A percentile compares a stretch with the other conserved stretches of the same genome.
Evolutionary conservation across 345 rosid species (phyloP).

Genomic region (Dimocarpus longan): DNA sequence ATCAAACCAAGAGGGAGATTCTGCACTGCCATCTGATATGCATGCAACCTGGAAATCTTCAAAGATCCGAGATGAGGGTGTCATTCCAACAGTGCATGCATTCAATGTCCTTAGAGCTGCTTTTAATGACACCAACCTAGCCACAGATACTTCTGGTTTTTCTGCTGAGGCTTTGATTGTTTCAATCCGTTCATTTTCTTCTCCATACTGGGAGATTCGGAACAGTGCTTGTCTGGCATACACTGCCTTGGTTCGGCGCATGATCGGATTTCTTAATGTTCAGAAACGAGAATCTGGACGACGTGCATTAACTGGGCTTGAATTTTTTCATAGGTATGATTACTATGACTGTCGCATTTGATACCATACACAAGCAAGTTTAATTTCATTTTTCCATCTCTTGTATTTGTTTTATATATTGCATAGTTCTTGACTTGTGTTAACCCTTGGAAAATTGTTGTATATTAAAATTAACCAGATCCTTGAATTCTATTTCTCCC

Average conservation of each 20-base stretch:
- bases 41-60: slow-evolving; percentile 54
- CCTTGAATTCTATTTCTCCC: not conserved
- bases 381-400: slow-evolving; percentile 1
- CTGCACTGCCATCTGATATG: slow-evolving; percentile 30
- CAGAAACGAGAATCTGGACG: slow-evolving; percentile 87
- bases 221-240: slow-evolving; percentile 94
- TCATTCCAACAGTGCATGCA: slow-evolving; percentile 91
- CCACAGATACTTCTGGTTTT: slow-evolving; percentile 94
- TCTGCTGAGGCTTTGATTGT: slow-evolving; percentile 88
- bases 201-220: slow-evolving; percentile 95
- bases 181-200: slow-evolving; percentile 82
- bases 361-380: not conserved
- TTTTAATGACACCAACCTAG: slow-evolving; percentile 93
- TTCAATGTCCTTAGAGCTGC: slow-evolving; percentile 89
- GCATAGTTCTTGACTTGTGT: not conserved
- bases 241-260: slow-evolving; percentile 86
- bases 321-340: slow-evolving; percentile 91
- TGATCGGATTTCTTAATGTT: slow-evolving; percentile 92
- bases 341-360: slow-evolving; percentile 17
- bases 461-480: not conserved
- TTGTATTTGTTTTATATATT: slow-evolving; percentile 1
- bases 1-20: slow-evolving; percentile 32
- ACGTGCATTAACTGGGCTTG: slow-evolving; percentile 88
- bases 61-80: slow-evolving; percentile 92
- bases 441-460: not conserved